Evolutionary conservation across 495 filamentous ascomycete genomes (phyloP), one percentile per base, ranked within the genome.

Genomic region (Penicillium manginii): DNA sequence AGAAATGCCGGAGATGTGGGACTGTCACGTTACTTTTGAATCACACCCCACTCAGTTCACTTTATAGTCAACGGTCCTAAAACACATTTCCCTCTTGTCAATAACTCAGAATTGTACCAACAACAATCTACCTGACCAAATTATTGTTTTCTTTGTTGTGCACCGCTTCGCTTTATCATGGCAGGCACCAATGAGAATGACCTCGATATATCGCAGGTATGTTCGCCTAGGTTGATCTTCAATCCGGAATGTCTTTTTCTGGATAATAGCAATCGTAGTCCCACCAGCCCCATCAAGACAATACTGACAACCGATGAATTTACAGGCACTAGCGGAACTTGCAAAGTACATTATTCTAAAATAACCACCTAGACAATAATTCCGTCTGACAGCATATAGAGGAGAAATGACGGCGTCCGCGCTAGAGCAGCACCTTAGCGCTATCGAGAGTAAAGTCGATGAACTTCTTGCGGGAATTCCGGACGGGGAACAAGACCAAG

Each of bases 401-500:
- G 85, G 84, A 51, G 85, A 88, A 65, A 73, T 72, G 55, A 81
- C 83, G 8, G 85, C 85, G 8, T 65, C 75, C 9, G 81, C 76
- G 4, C 64, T 88, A 48, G 85, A 88, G 63, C 77, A 73, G 23
- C 80, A 84, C 50, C 72, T 88, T 37, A 73, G 65, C 29, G 63
- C 62, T 7, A 61, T 88, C 31, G 85, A 88, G 66, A 64, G 65
- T 51, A 85, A 81, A 69, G 83, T 88, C 33, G 83, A 86, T 46
- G 78, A 75, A 43, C 63, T 87, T n/a, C 71, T 88, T 2, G 79
- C 77, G 10, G 66, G 75, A 37, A 79, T 79, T 11, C 78, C 26
- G 26, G 26, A 29, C 26, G 26, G 26, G 26, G 26, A 8, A 1
- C 26, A 83, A 35, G 40, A 8, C 3, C 26, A 83, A 35, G 40